These are phyloP conservation scores for Claviceps sp. DNA, from an alignment of 2,329 filamentous ascomycete genomes.

Conservation along the genomic window DNA sequence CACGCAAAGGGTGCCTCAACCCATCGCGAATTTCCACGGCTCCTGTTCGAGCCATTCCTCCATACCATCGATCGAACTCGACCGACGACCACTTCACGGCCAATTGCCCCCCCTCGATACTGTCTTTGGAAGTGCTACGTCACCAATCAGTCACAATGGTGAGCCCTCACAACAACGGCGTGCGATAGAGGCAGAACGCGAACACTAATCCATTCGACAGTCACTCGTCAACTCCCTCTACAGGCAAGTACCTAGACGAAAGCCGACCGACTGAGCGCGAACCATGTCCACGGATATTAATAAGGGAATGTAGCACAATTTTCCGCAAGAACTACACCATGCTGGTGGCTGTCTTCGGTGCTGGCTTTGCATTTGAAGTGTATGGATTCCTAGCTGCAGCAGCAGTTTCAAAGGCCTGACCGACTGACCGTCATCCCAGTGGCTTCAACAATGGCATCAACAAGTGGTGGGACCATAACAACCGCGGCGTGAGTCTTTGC, in stretches of 20 bases:
- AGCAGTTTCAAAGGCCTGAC: slow-evolving; percentile 8
- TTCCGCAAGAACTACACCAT: slow-evolving; percentile 83
- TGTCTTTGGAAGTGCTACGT: slow-evolving; percentile 16
- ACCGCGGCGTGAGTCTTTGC: slow-evolving; percentile 65
- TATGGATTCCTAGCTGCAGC: slow-evolving; percentile 35
- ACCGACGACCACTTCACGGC: slow-evolving; percentile 15
- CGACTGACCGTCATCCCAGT: slow-evolving; percentile 37
- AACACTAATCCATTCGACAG: slow-evolving; percentile 23
- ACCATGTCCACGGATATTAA: slow-evolving; percentile 13
- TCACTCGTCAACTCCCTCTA: slow-evolving; percentile 23
- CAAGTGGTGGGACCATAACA: slow-evolving; percentile 79
- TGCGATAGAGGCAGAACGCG: slow-evolving; percentile 2
- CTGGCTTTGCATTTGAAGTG: slow-evolving; percentile 89
- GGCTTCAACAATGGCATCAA: slow-evolving; percentile 72
- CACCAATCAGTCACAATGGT: slow-evolving; percentile 23
- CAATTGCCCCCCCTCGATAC: slow-evolving; percentile 13
- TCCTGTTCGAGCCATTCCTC: slow-evolving; percentile 8
- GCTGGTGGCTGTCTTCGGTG: slow-evolving; percentile 72
- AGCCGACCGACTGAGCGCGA: slow-evolving; percentile 4
- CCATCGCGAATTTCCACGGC: slow-evolving; percentile 15
- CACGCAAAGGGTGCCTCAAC: slow-evolving; percentile 19
- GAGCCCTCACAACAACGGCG: slow-evolving; percentile 8
- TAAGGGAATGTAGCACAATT: slow-evolving; percentile 46
- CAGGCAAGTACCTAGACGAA: slow-evolving; percentile 22
- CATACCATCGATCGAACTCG: slow-evolving; percentile 15